A percentile compares a stretch with the other conserved stretches of the same genome.
These are phyloP conservation scores for Trypanosomatidae sp. DNA, from an alignment of 208 protist species.

Conservation along the genomic window DNA sequence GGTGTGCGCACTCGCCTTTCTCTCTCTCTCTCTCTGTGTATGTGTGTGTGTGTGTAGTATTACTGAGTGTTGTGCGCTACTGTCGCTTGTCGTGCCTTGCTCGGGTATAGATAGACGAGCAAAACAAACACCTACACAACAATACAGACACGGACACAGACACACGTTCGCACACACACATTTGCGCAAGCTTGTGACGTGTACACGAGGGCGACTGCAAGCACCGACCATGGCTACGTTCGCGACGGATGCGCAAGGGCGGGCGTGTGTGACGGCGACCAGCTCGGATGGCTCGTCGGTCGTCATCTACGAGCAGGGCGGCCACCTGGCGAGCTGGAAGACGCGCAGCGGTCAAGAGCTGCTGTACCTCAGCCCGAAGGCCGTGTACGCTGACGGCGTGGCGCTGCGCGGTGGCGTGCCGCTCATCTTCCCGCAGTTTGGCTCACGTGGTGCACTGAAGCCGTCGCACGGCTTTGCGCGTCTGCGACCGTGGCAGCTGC, in stretches of 20 bases:
- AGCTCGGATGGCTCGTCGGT: conserved; percentile 47
- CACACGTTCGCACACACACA: no score
- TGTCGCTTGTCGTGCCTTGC: no score
- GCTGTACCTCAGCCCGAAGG: conserved; percentile 71
- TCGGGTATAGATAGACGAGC: no score
- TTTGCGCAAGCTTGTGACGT: no score
- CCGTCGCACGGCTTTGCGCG: conserved; percentile 78
- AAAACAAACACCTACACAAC: no score
- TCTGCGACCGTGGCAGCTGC: conserved; percentile 8
- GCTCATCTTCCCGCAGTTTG: conserved; percentile 87
- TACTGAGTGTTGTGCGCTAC: not conserved
- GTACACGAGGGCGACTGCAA: no score
- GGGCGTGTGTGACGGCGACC: not conserved
- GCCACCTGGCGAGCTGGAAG: conserved; percentile 75
- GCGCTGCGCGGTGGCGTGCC: conserved; percentile 83
- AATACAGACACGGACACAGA: no score
- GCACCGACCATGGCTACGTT: conserved; percentile 4
- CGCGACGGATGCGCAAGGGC: not conserved
- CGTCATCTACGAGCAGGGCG: conserved; percentile 71
- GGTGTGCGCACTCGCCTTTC: not conserved
- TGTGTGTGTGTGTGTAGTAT: no score
- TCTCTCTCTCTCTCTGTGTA: no score
- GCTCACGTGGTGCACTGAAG: conserved; percentile 33
- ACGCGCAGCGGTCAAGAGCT: conserved; percentile 36
- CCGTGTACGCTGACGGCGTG: conserved; percentile 45